Evolutionary conservation across 352 stramenopile genomes (phyloP), one percentile per base, ranked within the genome.

Genomic region (Phytophthora palmivora): DNA sequence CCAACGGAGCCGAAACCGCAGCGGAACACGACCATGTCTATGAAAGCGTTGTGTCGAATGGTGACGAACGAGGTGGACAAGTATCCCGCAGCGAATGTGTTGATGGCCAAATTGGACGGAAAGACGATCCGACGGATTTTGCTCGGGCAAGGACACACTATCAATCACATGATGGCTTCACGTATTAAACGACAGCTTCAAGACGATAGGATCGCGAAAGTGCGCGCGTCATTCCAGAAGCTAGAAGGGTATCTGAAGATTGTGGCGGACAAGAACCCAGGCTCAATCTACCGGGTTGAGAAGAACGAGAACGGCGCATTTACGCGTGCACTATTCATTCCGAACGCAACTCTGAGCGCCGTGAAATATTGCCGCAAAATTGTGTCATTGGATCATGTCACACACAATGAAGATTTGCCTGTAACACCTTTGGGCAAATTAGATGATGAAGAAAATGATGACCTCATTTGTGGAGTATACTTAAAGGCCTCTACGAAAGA

Each of bases 111-210:
- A 58, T 53, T 93, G n/a, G 80, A 93, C 49, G 82, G 82, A 26
- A 91, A 91, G 44, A 61, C 82, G 28, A 91, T 93, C 56, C 79
- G 82, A 67, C 76, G 82, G 15, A 87, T 93, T 42, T 32, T 93
- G 16, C 56, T 93, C 33, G 76, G 74, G 33, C 82, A 82, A 14
- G 84, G 84, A n/a, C 80, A 91, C 50, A 79, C 80, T 8, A 83
- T 93, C 39, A 92, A 93, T 54, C 79, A 91, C 65, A 92, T 92
- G 82, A 93, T 90, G 82, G 75, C 84, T 49, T 93, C 84, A 22
- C 74, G 84, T n/a, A 88, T 92, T 60, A 91, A 91, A 58, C 58
- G 83, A 24, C 79, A 88, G 50, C 69, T 93, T 24, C 79, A 89
- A 44, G 79, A 89, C 36, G 74, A 75, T 33, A 71, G 81, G 21